These are phyloP conservation scores for Neltuma alba DNA, from an alignment of 306 rosid genomes.

Conservation along the genomic window DNA sequence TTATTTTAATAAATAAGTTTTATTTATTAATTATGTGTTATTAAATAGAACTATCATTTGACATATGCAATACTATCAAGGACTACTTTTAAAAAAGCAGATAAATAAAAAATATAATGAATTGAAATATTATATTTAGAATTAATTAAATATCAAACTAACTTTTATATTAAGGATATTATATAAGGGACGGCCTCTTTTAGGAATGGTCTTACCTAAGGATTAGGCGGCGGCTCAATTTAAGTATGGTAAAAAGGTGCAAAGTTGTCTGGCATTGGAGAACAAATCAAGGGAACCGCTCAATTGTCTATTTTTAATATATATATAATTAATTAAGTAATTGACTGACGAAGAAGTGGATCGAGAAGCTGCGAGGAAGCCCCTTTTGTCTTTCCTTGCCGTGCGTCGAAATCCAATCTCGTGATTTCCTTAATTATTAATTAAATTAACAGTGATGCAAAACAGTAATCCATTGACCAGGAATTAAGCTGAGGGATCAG, in stretches of 20 bases:
- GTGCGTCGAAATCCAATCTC: not conserved
- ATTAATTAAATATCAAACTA: no score
- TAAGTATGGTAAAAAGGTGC: not conserved
- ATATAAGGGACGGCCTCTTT: not conserved
- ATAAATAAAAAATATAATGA: no score
- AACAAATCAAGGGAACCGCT: not conserved
- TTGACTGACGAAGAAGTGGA: not conserved
- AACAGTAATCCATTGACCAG: not conserved
- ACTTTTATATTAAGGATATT: no score
- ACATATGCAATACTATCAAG: no score
- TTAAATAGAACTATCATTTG: no score
- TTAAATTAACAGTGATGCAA: not conserved
- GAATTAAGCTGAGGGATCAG: not conserved
- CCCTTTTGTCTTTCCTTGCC: not conserved
- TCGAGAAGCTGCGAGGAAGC: conserved; percentile 17
- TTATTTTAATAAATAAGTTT: no score
- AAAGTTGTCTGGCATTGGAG: not conserved
- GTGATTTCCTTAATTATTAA: not conserved
- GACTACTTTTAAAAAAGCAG: no score
- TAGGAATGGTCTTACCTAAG: not conserved
- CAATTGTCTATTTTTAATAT: not conserved
- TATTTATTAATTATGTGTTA: no score
- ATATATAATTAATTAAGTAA: not conserved
- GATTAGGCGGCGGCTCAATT: not conserved
- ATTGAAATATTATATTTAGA: no score